phyloP scores from a whole-genome alignment of 2,329 filamentous ascomycete genomes.

The Curvularia spicifera region DNA sequence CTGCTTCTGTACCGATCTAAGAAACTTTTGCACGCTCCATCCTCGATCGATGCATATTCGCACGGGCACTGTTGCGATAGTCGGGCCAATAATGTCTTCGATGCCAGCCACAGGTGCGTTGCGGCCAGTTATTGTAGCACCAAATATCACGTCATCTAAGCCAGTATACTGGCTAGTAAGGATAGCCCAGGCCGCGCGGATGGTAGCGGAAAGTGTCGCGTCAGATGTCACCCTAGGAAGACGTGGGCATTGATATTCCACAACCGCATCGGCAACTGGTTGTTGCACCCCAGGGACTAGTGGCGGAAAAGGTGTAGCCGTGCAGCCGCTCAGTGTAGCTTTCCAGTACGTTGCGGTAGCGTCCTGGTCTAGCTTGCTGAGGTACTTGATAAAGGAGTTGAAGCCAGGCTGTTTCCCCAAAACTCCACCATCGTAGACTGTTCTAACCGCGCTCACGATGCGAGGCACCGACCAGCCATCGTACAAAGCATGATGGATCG shows the following conservation, averaged over 20 bases:
- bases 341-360: neutral
- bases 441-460: slow-evolving; percentile 12
- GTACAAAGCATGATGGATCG: slow-evolving; percentile 48
- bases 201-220: slow-evolving; percentile 17
- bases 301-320: slow-evolving; percentile 10
- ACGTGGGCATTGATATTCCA: neutral
- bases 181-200: slow-evolving; percentile 42
- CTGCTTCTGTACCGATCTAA: slow-evolving; percentile 23
- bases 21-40: slow-evolving; percentile 17
- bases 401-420: slow-evolving; percentile 3
- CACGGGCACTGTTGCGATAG: slow-evolving; percentile 50
- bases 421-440: slow-evolving; percentile 9
- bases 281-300: slow-evolving; percentile 14
- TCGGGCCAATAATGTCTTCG: slow-evolving; percentile 48
- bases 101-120: neutral
- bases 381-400: slow-evolving; percentile 30
- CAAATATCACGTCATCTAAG: slow-evolving; percentile 6
- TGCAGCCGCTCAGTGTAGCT: neutral
- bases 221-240: neutral
- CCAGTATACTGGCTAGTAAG: slow-evolving; percentile 26
- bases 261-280: slow-evolving; percentile 12
- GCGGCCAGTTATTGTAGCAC: neutral
- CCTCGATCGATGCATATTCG: slow-evolving; percentile 24
- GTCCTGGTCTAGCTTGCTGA: neutral
- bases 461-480: slow-evolving; percentile 33